phyloP scores from a whole-genome alignment of 2,329 filamentous ascomycete genomes.

The Septoria petroselini region DNA sequence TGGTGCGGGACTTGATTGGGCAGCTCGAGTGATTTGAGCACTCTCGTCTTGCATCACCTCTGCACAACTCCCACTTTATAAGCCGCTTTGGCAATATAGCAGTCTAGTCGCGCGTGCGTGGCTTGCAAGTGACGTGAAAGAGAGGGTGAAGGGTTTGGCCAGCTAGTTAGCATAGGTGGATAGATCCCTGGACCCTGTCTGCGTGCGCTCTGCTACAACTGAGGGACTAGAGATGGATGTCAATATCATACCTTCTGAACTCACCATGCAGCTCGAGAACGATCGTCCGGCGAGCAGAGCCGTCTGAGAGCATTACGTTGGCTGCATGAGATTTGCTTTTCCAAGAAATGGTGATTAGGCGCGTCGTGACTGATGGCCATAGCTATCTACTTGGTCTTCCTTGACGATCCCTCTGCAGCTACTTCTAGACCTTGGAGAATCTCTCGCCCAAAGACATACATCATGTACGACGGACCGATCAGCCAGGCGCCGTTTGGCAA shows the following conservation, averaged over 20 bases:
- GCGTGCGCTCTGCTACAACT: too few species aligned
- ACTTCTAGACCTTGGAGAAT: slow-evolving; percentile 58
- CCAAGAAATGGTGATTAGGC: too few species aligned
- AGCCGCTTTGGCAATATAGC: not conserved
- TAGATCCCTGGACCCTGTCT: not conserved
- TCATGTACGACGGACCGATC: slow-evolving; percentile 60
- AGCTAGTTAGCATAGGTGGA: not conserved
- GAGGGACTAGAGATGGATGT: too few species aligned
- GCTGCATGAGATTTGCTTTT: too few species aligned
- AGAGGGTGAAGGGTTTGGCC: not conserved
- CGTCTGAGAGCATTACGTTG: too few species aligned
- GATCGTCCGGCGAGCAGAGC: too few species aligned
- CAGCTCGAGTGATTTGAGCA: not conserved
- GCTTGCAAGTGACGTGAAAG: not conserved
- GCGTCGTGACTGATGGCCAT: too few species aligned
- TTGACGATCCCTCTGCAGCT: slow-evolving; percentile 34
- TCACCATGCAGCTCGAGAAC: too few species aligned
- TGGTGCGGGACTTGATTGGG: not conserved
- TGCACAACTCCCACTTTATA: not conserved
- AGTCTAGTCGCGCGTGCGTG: not conserved
- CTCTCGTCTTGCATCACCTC: not conserved
- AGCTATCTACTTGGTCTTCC: slow-evolving; percentile 25
- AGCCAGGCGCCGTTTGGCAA: slow-evolving; percentile 67
- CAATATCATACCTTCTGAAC: too few species aligned
- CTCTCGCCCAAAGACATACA: slow-evolving; percentile 58